Evolutionary conservation across 352 stramenopile species (phyloP), one percentile per base, ranked within the genome.

Genomic region (Globisporangium paddicum): DNA sequence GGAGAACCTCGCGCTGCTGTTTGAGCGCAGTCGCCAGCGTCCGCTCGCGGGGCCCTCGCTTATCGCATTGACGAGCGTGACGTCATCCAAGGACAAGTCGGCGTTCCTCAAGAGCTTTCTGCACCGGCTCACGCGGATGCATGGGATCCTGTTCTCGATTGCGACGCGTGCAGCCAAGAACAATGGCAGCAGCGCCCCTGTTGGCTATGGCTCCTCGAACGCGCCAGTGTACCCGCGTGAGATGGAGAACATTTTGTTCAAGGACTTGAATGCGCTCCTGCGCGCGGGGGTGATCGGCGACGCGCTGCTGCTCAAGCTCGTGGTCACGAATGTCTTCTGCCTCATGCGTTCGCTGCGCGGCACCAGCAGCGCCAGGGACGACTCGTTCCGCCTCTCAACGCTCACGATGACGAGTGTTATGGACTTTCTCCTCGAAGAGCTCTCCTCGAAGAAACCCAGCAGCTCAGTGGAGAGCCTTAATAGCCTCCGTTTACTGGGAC

Each of bases 1-100:
- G 52, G 88, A 96, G 50, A 97, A 97, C 60, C 68, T 97, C 6
- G 86, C 77, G 51, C 53, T 96, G 62, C 71, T 97, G 7, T 97
- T 96, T 67, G 87, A 96, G 50, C 87, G 86, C 19, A 93, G 81
- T 55, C 80, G 82, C n/a, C 86, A 95, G 60, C 81, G 78, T 14
- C 73, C 76, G 40, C 63, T 89, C 34, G 72, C 74, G 9, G 64
- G 71, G 3, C 74, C 77, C 5, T 64, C 63, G 37, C 55, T 59
- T 19, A 62, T 56, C 2, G 7, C 38, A 5, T 66, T 90, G 42
- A 78, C 72, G 7, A 41, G 73, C 14, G 60, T 64, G 32, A 81
- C 72, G 14, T 64, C 69, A 11, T 72, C 76, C 8, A 91, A 88
- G 60, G 83, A 93, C n/a, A 95, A 90, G 60, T 83, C 74, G 48